Conservation (phyloP, 2,329 filamentous ascomycete genomes). For the Cordyceps pruinosa region DNA sequence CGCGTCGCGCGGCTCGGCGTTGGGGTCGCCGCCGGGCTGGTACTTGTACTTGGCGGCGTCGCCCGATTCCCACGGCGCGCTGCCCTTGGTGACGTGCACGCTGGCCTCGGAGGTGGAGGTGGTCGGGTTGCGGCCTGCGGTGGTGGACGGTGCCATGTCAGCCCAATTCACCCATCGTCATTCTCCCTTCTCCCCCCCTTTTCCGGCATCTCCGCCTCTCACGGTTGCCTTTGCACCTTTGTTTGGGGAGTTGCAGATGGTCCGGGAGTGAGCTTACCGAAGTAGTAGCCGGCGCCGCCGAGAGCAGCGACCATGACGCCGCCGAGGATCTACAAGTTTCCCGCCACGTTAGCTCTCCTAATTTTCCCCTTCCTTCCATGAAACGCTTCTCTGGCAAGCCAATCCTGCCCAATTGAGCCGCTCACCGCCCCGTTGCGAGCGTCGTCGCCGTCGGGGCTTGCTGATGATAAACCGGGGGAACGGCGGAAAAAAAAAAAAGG, state of each 20-base stretch:
- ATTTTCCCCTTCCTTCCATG: background rate
- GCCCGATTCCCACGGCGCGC: constrained; percentile 87
- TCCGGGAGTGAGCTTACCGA: too few relatives aligned
- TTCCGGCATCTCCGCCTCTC: too few relatives aligned
- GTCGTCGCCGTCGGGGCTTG: too few relatives aligned
- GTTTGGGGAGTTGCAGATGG: too few relatives aligned
- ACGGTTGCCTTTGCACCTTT: too few relatives aligned
- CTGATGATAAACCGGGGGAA: background rate
- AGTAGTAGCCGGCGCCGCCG: constrained; percentile 83
- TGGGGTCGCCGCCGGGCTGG: constrained; percentile 78
- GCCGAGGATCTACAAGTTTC: constrained; percentile 70
- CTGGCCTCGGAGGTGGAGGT: constrained; percentile 71
- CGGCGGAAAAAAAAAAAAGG: constrained; percentile 24
- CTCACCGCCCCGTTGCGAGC: background rate
- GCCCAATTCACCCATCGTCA: too few relatives aligned
- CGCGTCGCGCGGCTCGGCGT: constrained; percentile 72
- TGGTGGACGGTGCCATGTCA: background rate
- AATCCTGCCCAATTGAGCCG: background rate
- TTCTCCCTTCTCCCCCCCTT: background rate
- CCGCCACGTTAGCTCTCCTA: background rate
- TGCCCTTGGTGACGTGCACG: constrained; percentile 65
- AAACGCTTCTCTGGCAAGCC: background rate
- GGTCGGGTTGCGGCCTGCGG: constrained; percentile 72
- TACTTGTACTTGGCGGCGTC: constrained; percentile 64
- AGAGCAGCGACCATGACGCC: constrained; percentile 87